Base-by-base conservation (phyloP, 148 eudicot species). In the Camellia japonica region DNA sequence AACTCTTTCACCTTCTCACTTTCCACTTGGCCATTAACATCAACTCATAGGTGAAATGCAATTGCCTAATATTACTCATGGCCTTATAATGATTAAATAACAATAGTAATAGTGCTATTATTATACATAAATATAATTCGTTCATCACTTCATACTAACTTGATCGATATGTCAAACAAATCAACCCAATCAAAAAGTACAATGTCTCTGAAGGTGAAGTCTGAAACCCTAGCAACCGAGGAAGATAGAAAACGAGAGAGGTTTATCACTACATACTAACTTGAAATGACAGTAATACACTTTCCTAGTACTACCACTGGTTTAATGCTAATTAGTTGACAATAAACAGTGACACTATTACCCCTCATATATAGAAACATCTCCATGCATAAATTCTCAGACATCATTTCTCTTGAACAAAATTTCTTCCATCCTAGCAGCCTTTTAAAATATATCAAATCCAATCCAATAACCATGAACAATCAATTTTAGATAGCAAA, bases 391-490 rank as follows among this genome's bases (percentile, higher is more conserved):
- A 30, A 30, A 30, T 30, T 30, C 16, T 20, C 42, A 51, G 2
- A 71, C 23, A 23, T 71, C 2, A 47, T 18, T 70, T 47, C 56
- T 49, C 20, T 69, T n/a, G 12, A 44, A 46, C 55, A 19, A 69
- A 69, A 69, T 5, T 43, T 44, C 68, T 75, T 43, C 43, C 15
- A 60, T 41, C 4, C 12, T 43, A 43, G 9, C 20, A 75, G 55
- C 78, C 68, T 18, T 42, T 18, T 47, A 69, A 43, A 42, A n/a
- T 61, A 60, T 51, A 75, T 75, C 18, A 75, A 42, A 75, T 42
- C 52, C 16, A 9, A 60, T n/a, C 49, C 41, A 1, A 60, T 12
- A 6, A 42, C 43, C 56, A 5, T 43, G 14, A 46, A 11, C 19
- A 43, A 61, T 41, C 71, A 68, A 6, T 68, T 38, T 60, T 49